These are phyloP conservation scores for Sonneratia alba DNA, from an alignment of 345 rosid genomes.

Conservation along the genomic window DNA sequence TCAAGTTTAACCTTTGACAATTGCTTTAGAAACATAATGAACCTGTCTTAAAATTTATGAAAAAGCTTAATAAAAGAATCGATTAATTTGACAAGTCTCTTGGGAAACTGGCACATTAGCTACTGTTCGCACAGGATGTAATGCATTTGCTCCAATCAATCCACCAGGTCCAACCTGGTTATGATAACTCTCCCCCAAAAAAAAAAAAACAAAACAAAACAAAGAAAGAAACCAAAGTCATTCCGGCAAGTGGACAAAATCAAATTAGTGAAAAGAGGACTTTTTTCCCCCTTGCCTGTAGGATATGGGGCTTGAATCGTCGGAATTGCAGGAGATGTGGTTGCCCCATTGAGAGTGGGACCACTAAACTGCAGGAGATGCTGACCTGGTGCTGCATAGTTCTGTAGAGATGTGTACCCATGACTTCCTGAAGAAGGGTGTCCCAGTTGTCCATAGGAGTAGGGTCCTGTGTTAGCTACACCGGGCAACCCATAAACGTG, in stretches of 20 bases:
- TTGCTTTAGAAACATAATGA: not conserved
- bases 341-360: conserved; percentile 16
- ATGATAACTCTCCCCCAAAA: not conserved
- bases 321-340: conserved; percentile 17
- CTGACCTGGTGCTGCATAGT: conserved; percentile 19
- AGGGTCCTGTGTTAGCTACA: conserved; percentile 11
- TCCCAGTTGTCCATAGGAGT: conserved; percentile 21
- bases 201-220: too few species aligned
- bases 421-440: conserved; percentile 19
- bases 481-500: conserved; percentile 22
- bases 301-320: conserved; percentile 22
- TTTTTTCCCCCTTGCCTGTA: conserved; percentile 10
- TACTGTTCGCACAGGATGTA: too few species aligned
- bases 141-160: not conserved
- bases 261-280: not conserved
- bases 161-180: not conserved
- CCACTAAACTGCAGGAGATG: conserved; percentile 20
- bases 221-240: not conserved
- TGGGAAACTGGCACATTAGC: not conserved
- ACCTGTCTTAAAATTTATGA: not conserved
- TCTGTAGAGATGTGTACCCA: conserved; percentile 12
- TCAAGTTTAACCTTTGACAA: not conserved
- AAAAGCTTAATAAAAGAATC: not conserved
- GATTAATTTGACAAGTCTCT: not conserved
- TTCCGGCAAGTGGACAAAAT: not conserved